Conservation (phyloP, 345 rosid genomes). For the Boechera divaricarpa region DNA sequence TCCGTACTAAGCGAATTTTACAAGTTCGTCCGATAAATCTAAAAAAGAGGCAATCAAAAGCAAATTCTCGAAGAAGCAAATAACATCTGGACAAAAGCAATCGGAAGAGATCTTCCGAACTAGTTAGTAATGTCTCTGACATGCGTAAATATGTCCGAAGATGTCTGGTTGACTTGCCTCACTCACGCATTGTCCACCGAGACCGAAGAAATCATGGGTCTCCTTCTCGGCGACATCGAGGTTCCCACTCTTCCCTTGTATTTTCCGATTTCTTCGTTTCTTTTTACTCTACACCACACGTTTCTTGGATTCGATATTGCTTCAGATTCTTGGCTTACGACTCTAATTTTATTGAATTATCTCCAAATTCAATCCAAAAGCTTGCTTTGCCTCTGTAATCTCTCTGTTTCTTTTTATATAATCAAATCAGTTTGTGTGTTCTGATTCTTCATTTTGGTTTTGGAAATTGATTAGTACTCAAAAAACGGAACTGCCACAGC, state of each 20-base stretch:
- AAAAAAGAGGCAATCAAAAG: neutral
- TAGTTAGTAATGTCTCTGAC: slow-evolving; percentile 67
- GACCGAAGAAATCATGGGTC: slow-evolving; percentile 99
- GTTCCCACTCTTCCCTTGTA: slow-evolving; percentile 37
- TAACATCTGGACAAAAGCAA: neutral
- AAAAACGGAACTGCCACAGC: slow-evolving; percentile 82
- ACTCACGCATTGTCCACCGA: slow-evolving; percentile 98
- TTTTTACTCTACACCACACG: neutral
- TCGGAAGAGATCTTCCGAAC: neutral
- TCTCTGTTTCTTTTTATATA: neutral
- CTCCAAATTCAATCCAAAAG: neutral
- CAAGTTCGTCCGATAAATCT: neutral
- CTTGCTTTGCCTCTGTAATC: slow-evolving; percentile 11
- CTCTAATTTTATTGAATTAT: too few species aligned
- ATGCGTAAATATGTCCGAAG: slow-evolving; percentile 86
- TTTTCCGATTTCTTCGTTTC: neutral
- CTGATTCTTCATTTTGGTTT: slow-evolving; percentile 22
- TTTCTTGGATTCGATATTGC: neutral
- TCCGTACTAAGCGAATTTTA: too few species aligned
- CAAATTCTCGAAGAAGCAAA: slow-evolving; percentile 1
- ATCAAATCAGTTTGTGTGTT: neutral
- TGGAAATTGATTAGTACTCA: slow-evolving; percentile 59
- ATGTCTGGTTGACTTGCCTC: slow-evolving; percentile 93
- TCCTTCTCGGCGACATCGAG: slow-evolving; percentile 98
- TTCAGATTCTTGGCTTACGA: neutral